A percentile compares a stretch with the other conserved stretches of the same genome.
phyloP scores from a whole-genome alignment of 768 basidiomycete species.

The Pholiota conissans region DNA sequence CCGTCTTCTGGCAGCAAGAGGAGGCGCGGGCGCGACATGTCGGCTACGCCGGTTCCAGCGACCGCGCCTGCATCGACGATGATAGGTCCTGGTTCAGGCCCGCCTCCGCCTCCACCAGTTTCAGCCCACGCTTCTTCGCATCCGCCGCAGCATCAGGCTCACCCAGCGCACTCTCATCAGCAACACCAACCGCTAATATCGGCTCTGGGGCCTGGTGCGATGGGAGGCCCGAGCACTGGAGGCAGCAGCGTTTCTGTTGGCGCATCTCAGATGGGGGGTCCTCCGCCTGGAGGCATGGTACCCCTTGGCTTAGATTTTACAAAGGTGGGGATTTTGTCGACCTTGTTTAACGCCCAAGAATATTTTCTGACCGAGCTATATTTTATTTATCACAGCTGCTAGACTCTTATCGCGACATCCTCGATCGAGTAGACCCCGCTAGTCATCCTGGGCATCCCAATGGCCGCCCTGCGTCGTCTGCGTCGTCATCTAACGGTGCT shows the following conservation, averaged over 20 bases:
- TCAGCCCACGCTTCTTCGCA: neutral
- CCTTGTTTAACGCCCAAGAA: neutral
- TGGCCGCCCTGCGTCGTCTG: conserved; percentile 18
- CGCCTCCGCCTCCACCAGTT: neutral
- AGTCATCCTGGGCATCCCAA: neutral
- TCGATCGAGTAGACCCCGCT: conserved; percentile 24
- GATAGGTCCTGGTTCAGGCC: neutral
- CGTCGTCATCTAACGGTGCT: conserved; percentile 12
- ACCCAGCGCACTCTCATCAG: too few species aligned
- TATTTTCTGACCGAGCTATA: neutral
- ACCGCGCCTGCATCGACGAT: neutral
- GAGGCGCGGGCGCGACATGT: conserved; percentile 1
- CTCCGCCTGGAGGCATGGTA: neutral
- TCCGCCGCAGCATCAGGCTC: conserved; percentile 1
- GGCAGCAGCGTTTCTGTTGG: neutral
- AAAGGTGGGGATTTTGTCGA: conserved; percentile 10
- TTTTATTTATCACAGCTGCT: conserved; percentile 14
- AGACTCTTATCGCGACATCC: conserved; percentile 30
- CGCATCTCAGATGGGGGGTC: neutral
- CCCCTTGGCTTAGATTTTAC: conserved; percentile 12
- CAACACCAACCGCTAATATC: conserved; percentile 7
- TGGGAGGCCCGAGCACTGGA: neutral
- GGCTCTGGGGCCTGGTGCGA: conserved; percentile 4
- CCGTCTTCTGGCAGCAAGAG: conserved; percentile 7
- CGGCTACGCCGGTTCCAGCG: neutral